Base-by-base conservation (phyloP, 805 yeast genomes). In the Yarrowia porcina region DNA sequence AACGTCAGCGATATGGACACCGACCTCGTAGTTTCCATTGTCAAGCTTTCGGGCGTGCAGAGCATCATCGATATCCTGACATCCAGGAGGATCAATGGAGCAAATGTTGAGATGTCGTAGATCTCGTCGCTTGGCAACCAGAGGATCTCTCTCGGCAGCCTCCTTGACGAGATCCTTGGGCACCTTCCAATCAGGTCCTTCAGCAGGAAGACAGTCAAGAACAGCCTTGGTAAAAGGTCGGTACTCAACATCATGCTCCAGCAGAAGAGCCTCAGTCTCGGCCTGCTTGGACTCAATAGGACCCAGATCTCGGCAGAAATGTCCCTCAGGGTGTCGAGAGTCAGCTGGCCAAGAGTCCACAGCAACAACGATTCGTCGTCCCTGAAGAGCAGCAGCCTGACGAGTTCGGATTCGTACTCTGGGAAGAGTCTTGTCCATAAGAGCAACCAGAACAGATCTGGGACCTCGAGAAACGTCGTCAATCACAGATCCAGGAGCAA, bases 61-160 rank as follows among this genome's bases (percentile, higher is more conserved):
- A 1, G 99, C 99, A 78, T 94, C 97, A 78, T 94, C 99, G 70
- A 94, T 94, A 83, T 94, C 99, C 67, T 92, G 97, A 84, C 98
- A 93, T 30, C 88, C 87, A 1, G 97, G 97, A 10, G 99, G 99
- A 79, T 94, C 99, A 69, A 94, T 94, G 23, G 96, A 88, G 73
- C 99, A 94, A 41, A 94, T 89, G 54, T 90, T 78, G 70, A 90
- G 85, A 69, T 93, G 96, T 69, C 99, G 83, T 64, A 92, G 80
- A 73, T 94, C 99, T 59, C 79, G 82, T 75, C 99, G 84, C 68
- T 86, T 85, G 38, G 73, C 70, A 35, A 83, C 69, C 54, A 75
- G 69, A 8, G 64, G 50, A 20, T 64, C 67, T 32, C 39, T 47
- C 23, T 62, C 38, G 20, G 81, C 75, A 28, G 64, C 69, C 20